phyloP scores from a whole-genome alignment of 106 monocot species.

The Apostasia ramifera region DNA sequence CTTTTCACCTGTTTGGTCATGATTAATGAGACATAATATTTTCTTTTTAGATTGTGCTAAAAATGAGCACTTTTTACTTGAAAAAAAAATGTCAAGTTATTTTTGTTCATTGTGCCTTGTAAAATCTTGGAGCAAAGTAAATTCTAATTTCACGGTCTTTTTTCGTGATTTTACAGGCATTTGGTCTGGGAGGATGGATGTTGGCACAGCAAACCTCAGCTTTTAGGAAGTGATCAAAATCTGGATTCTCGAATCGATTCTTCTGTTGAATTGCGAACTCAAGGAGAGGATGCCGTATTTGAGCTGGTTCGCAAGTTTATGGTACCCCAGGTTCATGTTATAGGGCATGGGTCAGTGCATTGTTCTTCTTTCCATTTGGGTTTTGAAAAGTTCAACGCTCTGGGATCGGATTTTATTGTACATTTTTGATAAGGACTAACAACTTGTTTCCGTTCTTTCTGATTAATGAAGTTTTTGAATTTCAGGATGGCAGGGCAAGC shows the following conservation, averaged over 20 bases:
- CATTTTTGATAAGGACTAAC: too few species aligned
- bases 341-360: conserved; percentile 49
- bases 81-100: too few species aligned
- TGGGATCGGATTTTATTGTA: too few species aligned
- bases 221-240: conserved; percentile 7
- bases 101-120: too few species aligned
- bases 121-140: too few species aligned
- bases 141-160: too few species aligned
- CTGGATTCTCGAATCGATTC: conserved; percentile 5
- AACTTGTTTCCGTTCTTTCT: too few species aligned
- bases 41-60: too few species aligned
- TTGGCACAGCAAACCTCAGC: conserved; percentile 13
- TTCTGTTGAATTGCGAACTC: not conserved
- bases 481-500: conserved; percentile 60
- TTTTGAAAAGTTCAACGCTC: too few species aligned
- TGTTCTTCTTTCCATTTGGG: not conserved
- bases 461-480: conserved; percentile 9
- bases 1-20: not conserved
- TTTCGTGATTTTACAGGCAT: conserved; percentile 29
- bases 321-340: conserved; percentile 47
- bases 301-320: conserved; percentile 39
- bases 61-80: too few species aligned
- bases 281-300: too few species aligned
- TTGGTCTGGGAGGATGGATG: conserved; percentile 71
- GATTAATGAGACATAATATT: not conserved